Evolutionary conservation across 2,329 filamentous ascomycete genomes (phyloP).

Genomic region (Botrytis deweyae): DNA sequence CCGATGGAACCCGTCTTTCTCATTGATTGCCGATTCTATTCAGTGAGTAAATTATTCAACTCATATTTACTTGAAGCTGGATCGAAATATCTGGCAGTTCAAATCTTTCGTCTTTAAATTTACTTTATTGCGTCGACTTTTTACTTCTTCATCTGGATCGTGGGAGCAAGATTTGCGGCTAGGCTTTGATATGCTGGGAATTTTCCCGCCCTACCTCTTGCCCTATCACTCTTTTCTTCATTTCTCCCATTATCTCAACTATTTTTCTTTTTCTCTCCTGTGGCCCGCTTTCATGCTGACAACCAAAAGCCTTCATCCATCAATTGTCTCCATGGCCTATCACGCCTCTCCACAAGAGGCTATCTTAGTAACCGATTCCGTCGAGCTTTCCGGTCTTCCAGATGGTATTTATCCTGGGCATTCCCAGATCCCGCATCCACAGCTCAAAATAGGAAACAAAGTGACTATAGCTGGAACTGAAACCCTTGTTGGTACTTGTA

Average conservation of each 20-base stretch:
- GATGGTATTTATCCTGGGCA: conserved; percentile 53
- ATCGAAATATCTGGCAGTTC: not conserved
- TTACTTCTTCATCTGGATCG: not conserved
- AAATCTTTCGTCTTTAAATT: too few relatives aligned
- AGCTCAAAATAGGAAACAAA: conserved; percentile 49
- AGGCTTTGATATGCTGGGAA: not conserved
- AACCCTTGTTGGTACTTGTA: conserved; percentile 54
- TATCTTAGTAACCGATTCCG: conserved; percentile 54
- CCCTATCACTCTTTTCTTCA: too few relatives aligned
- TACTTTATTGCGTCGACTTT: too few relatives aligned
- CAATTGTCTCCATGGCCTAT: conserved; percentile 49
- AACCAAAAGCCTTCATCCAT: conserved; percentile 45
- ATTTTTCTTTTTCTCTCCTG: not conserved
- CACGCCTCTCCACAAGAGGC: conserved; percentile 47
- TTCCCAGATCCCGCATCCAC: conserved; percentile 50
- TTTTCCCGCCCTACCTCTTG: not conserved
- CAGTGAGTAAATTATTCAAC: conserved; percentile 37
- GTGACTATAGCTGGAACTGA: conserved; percentile 53
- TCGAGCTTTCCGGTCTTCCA: conserved; percentile 52
- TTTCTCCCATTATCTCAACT: not conserved
- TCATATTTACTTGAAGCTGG: not conserved
- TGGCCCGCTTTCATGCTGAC: not conserved
- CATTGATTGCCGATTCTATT: conserved; percentile 53
- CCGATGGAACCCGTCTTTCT: conserved; percentile 45
- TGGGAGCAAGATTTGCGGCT: not conserved